A percentile compares a stretch with the other conserved stretches of the same genome.
phyloP scores from a whole-genome alignment of 1,139 yeast species.

The Taphrina pruni region DNA sequence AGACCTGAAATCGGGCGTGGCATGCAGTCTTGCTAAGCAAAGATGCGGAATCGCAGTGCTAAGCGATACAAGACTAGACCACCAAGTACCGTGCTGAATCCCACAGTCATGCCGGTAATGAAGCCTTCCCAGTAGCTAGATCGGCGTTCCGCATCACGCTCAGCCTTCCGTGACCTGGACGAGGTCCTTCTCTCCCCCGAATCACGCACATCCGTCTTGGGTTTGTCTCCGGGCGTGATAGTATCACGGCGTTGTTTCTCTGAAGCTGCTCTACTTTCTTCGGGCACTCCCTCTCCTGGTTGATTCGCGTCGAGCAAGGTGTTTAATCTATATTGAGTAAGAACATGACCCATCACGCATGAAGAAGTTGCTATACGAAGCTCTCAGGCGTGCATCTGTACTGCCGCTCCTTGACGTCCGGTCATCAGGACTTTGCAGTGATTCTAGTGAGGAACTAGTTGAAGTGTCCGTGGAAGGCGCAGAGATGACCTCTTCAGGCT shows the following conservation, averaged over 20 bases:
- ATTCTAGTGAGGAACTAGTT: slow-evolving; percentile 10
- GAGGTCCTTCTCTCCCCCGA: not conserved
- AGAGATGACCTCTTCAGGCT: slow-evolving; percentile 32
- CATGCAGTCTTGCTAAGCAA: not conserved
- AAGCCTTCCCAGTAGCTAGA: slow-evolving; percentile 19
- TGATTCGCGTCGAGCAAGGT: slow-evolving; percentile 13
- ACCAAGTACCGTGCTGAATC: slow-evolving; percentile 10
- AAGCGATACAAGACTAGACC: slow-evolving; percentile 4
- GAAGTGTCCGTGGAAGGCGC: slow-evolving; percentile 35
- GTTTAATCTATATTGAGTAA: slow-evolving; percentile 6
- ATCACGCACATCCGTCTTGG: not conserved
- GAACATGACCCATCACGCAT: not conserved
- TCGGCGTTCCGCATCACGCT: not conserved
- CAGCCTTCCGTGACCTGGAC: not conserved
- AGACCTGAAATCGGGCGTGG: no score
- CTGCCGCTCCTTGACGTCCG: slow-evolving; percentile 20
- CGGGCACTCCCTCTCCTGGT: not conserved
- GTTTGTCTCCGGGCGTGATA: slow-evolving; percentile 20
- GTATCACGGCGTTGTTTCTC: slow-evolving; percentile 24
- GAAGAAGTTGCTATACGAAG: slow-evolving; percentile 13
- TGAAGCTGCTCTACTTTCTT: not conserved
- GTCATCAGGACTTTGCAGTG: slow-evolving; percentile 16
- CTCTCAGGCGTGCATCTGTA: slow-evolving; percentile 33
- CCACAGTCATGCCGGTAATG: slow-evolving; percentile 15
- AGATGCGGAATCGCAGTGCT: not conserved